A percentile compares a stretch with the other conserved stretches of the same genome.
Conservation (phyloP, 192 early-diverging fungal species). For the Lobosporangium transversale region DNA sequence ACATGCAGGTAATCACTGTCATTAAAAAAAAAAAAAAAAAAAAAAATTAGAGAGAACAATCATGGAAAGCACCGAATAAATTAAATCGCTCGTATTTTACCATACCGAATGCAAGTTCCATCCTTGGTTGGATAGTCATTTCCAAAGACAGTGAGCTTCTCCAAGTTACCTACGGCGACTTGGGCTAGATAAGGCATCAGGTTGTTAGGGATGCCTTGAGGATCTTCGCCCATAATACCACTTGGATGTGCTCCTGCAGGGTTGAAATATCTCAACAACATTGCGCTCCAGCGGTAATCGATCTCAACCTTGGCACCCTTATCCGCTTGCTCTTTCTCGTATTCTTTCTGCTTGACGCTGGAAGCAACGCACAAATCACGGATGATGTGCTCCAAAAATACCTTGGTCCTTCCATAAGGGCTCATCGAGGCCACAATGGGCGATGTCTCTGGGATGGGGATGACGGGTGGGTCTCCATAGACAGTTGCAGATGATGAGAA, state of each 20-base stretch:
- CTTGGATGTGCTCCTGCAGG: conserved; percentile 91
- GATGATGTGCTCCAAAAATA: conserved; percentile 90
- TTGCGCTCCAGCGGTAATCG: conserved; percentile 69
- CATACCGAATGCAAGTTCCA: conserved; percentile 71
- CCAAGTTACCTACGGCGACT: conserved; percentile 85
- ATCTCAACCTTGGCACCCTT: conserved; percentile 7
- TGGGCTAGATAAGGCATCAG: conserved; percentile 91
- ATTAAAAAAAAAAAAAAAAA: neutral
- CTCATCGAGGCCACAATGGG: conserved; percentile 80
- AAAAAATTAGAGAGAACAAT: neutral
- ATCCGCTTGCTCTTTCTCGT: conserved; percentile 17
- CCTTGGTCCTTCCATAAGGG: conserved; percentile 96
- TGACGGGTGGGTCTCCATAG: conserved; percentile 80
- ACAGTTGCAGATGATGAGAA: conserved; percentile 96
- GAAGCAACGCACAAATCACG: conserved; percentile 72
- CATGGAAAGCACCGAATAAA: neutral
- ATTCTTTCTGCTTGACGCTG: conserved; percentile 24
- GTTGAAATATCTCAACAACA: conserved; percentile 89
- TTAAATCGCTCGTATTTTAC: neutral
- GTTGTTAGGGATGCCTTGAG: conserved; percentile 86
- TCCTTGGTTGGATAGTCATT: conserved; percentile 92
- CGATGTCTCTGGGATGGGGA: conserved; percentile 78
- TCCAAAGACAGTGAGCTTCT: conserved; percentile 90
- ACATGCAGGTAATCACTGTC: conserved; percentile 96
- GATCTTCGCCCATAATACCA: conserved; percentile 94